A percentile compares a stretch with the other conserved stretches of the same genome.
Evolutionary conservation across 2,329 filamentous ascomycete species (phyloP).

Genomic region (Fusarium nygamai): DNA sequence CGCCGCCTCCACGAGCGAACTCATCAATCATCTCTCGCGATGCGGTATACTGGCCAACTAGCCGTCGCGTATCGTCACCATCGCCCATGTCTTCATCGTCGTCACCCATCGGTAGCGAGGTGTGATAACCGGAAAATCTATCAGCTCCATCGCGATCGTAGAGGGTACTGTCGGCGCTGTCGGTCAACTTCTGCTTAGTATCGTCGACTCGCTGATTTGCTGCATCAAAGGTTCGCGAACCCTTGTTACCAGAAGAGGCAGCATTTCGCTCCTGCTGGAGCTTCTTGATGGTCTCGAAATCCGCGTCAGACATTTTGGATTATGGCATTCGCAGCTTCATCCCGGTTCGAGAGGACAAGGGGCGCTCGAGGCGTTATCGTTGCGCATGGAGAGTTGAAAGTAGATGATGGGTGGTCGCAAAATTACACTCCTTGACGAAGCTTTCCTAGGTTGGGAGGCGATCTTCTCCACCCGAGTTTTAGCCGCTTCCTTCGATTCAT

Average conservation of each 20-base stretch:
- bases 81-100: conserved; percentile 83
- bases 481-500: conserved; percentile 39
- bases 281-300: conserved; percentile 87
- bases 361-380: conserved; percentile 47
- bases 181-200: conserved; percentile 91
- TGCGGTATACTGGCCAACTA: conserved; percentile 96
- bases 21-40: conserved; percentile 93
- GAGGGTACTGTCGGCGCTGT: conserved; percentile 86
- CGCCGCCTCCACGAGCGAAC: conserved; percentile 84
- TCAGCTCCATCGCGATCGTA: conserved; percentile 83
- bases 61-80: conserved; percentile 75
- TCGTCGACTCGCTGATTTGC: conserved; percentile 85
- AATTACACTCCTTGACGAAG: conserved; percentile 43
- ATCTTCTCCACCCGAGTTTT: conserved; percentile 46
- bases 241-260: conserved; percentile 79
- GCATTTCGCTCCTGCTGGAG: conserved; percentile 94
- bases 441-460: conserved; percentile 43
- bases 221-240: conserved; percentile 81
- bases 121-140: conserved; percentile 90
- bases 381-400: conserved; percentile 49
- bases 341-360: conserved; percentile 54
- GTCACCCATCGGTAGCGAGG: conserved; percentile 82
- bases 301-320: conserved; percentile 75
- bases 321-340: conserved; percentile 51
- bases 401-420: conserved; percentile 45